These are phyloP conservation scores for Austropuccinia psidii DNA, from an alignment of 1,284 basidiomycete species.

Conservation along the genomic window DNA sequence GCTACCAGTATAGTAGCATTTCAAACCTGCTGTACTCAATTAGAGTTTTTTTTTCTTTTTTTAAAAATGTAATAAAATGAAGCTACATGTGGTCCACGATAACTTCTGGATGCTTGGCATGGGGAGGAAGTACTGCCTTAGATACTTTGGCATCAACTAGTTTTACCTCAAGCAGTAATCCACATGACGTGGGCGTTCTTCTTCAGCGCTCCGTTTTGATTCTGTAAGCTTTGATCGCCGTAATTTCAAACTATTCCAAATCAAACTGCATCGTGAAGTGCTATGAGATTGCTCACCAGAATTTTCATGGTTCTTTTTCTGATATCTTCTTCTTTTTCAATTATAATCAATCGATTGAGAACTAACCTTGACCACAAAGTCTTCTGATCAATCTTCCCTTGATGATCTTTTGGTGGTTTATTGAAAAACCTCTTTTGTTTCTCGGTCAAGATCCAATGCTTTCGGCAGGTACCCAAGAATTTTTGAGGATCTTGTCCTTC, in stretches of 20 bases:
- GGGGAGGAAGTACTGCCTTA: slow-evolving; percentile 66
- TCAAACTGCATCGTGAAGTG: too few species aligned
- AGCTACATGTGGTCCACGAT: slow-evolving; percentile 5
- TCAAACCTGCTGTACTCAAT: too few species aligned
- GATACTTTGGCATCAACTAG: slow-evolving; percentile 68
- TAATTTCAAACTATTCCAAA: background rate
- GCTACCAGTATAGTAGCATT: too few species aligned
- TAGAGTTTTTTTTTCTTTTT: too few species aligned
- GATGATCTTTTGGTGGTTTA: slow-evolving; percentile 57
- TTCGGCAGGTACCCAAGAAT: slow-evolving; percentile 57
- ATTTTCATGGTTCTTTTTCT: too few species aligned
- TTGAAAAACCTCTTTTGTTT: slow-evolving; percentile 56
- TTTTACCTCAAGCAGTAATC: slow-evolving; percentile 61
- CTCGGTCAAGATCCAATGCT: slow-evolving; percentile 59
- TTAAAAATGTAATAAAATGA: too few species aligned
- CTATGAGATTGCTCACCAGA: too few species aligned
- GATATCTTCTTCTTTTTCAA: too few species aligned
- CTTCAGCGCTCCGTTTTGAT: slow-evolving; percentile 61
- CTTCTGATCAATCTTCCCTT: slow-evolving; percentile 62
- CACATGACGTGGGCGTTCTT: slow-evolving; percentile 55
- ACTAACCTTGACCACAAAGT: too few species aligned
- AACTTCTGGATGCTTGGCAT: slow-evolving; percentile 56
- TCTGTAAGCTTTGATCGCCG: slow-evolving; percentile 47
- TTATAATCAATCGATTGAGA: too few species aligned
- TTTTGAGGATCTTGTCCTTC: slow-evolving; percentile 58